Evolutionary conservation across 1,284 basidiomycete species (phyloP), one percentile per base, ranked within the genome.

Genomic region (Ceratobasidium sp.): DNA sequence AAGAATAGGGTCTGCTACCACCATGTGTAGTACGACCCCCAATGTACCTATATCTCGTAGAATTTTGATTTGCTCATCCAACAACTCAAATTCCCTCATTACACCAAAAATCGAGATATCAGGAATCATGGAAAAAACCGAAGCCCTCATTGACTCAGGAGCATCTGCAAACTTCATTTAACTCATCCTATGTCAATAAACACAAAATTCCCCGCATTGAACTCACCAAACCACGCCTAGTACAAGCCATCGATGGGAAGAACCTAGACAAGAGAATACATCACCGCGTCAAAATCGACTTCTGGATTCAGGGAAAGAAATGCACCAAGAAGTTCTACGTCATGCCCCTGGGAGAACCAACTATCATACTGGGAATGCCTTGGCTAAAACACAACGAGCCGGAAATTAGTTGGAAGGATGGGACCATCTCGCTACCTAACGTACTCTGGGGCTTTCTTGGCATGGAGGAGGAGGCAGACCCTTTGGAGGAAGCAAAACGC

Each of bases 341-440:
- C 18, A 63, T 63, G 61, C 11, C 43, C 7, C 23, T 49, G 18
- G 61, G 61, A 14, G 44, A 63, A 14, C 26, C 26, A 3, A 26
- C 41, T 21, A 18, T 49, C 44, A 49, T 63, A 2, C n/a, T 63
- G n/a, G 61, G 61, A n/a, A 47, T 44, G 44, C 28, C 41, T 47
- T 47, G 61, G 61, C 43, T 55, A 28, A 32, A 71, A 46, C 41
- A 46, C 46, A 32, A 28, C 14, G 41, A 58, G 26, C 54, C 67
- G 23, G 18, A 50, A 18, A 72, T 32, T 35, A 50, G 18, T 14
- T 72, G 49, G 69, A 50, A 50, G 21, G 16, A 23, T 16, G 35
- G 35, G 35, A 11, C 4, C 6, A 38, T 38, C 35, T 43, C 23
- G 11, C 4, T 11, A 38, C n/a, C n/a, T n/a, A n/a, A n/a, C 11